phyloP scores from a whole-genome alignment of 1,284 basidiomycete genomes.

The Moniliophthora roreri region DNA sequence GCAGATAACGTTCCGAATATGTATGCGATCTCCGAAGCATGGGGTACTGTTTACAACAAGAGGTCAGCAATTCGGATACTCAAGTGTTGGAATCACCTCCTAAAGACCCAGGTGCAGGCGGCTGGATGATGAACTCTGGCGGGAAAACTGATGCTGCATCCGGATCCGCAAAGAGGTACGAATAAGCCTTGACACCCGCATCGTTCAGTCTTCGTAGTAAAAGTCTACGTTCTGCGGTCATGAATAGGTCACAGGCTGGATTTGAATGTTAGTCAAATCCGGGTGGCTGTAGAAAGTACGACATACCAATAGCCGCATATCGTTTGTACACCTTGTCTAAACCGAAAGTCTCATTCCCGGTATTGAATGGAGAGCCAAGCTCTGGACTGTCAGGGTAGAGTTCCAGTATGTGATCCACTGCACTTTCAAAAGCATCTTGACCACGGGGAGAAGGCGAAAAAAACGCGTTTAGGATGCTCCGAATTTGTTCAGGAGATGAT shows the following conservation, averaged over 20 bases:
- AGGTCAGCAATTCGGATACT: too few species aligned
- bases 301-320: not conserved
- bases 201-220: not conserved
- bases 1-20: not conserved
- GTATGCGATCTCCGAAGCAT: not conserved
- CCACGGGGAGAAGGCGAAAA: too few species aligned
- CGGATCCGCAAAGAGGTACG: not conserved
- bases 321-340: not conserved
- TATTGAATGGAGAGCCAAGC: not conserved
- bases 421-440: too few species aligned
- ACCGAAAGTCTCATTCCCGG: not conserved
- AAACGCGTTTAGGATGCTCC: too few species aligned
- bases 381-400: not conserved
- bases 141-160: not conserved
- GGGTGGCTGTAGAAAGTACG: too few species aligned
- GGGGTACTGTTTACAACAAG: too few species aligned
- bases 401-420: not conserved
- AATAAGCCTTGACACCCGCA: not conserved
- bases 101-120: too few species aligned
- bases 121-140: not conserved
- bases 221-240: too few species aligned
- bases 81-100: too few species aligned
- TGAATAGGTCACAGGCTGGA: too few species aligned
- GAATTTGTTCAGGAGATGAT: too few species aligned
- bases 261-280: too few species aligned